Conservation (phyloP, 805 yeast genomes). For the Wickerhamomyces strasburgensis region DNA sequence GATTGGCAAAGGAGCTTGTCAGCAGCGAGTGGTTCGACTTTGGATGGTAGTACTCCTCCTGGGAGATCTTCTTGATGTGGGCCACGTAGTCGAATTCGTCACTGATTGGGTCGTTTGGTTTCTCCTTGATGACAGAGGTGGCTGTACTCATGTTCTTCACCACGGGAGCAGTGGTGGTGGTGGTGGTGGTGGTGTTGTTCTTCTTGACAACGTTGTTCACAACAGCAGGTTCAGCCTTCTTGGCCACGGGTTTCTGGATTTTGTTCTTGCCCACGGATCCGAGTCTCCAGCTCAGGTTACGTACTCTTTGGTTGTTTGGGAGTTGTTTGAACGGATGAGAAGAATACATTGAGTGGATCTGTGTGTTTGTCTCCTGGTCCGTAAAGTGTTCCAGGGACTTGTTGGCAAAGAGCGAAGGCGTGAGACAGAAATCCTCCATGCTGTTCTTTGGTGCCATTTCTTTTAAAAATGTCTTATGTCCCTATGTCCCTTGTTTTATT, state of each 20-base stretch:
- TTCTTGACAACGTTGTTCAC: conserved; percentile 7
- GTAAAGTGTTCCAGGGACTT: not conserved
- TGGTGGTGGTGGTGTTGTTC: conserved; percentile 5
- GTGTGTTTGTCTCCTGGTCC: conserved; percentile 9
- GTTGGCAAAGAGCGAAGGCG: not conserved
- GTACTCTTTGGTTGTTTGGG: conserved; percentile 12
- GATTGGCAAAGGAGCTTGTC: conserved; percentile 11
- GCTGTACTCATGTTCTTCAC: not conserved
- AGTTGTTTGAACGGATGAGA: conserved; percentile 6
- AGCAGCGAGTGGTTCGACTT: conserved; percentile 12
- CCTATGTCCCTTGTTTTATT: not conserved
- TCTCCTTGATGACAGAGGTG: not conserved
- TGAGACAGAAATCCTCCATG: not conserved
- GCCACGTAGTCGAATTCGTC: conserved; percentile 60
- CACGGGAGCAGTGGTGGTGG: not conserved
- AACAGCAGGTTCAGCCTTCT: too few relatives aligned
- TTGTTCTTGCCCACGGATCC: conserved; percentile 4
- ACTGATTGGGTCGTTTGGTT: conserved; percentile 29
- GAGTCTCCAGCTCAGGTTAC: conserved; percentile 16
- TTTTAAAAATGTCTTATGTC: too few relatives aligned
- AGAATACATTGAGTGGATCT: conserved; percentile 14
- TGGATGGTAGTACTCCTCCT: conserved; percentile 21
- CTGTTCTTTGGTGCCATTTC: too few relatives aligned
- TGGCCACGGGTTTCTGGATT: conserved; percentile 1
- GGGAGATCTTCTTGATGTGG: conserved; percentile 51